These are phyloP conservation scores for Typha latifolia DNA, from an alignment of 176 grass and related monocot genomes.

Conservation along the genomic window DNA sequence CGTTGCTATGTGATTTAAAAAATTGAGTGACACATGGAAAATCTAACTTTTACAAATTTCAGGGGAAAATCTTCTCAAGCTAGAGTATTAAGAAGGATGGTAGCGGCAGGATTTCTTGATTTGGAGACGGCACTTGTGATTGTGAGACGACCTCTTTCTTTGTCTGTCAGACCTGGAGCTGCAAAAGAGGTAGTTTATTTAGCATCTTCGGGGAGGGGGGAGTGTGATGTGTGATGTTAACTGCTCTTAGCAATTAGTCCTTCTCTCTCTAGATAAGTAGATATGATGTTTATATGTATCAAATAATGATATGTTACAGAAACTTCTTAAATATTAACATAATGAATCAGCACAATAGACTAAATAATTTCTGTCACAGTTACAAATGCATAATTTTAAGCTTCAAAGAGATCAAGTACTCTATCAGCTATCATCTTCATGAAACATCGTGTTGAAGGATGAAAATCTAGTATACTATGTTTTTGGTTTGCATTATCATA, in stretches of 20 bases:
- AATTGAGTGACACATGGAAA: not conserved
- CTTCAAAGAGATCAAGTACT: too few species aligned
- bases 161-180: not conserved
- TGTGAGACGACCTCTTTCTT: slow-evolving; percentile 1
- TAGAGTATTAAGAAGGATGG: slow-evolving; percentile 11
- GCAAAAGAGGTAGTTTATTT: not conserved
- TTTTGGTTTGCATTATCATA: too few species aligned
- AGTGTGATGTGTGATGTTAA: not conserved
- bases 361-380: too few species aligned
- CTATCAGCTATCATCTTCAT: too few species aligned
- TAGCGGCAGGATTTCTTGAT: slow-evolving; percentile 9
- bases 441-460: too few species aligned
- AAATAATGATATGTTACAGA: too few species aligned
- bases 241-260: not conserved
- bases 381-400: too few species aligned
- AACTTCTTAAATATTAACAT: too few species aligned
- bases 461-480: too few species aligned
- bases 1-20: not conserved
- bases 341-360: too few species aligned
- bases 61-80: slow-evolving; percentile 13
- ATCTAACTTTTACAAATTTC: not conserved
- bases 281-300: too few species aligned
- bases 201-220: not conserved
- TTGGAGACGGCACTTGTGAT: slow-evolving; percentile 6
- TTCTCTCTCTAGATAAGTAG: too few species aligned